Conservation (phyloP, 2,329 filamentous ascomycete genomes). For the Aspergillus awamori region DNA sequence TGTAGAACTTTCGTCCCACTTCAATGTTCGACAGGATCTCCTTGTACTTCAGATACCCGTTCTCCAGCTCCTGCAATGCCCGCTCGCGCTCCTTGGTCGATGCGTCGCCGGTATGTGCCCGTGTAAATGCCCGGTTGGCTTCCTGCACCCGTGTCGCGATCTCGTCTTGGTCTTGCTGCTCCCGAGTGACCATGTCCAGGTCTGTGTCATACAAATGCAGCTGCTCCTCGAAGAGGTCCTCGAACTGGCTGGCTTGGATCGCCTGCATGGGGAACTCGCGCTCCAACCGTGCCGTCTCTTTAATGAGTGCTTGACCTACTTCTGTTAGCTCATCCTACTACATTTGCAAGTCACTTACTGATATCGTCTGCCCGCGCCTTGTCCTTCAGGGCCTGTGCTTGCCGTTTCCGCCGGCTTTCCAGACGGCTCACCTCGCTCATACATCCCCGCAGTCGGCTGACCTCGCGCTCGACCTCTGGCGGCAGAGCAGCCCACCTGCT, state of each 20-base stretch:
- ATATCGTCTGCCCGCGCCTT: slow-evolving; percentile 88
- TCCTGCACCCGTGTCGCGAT: slow-evolving; percentile 70
- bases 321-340: slow-evolving; percentile 2
- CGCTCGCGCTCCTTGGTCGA: slow-evolving; percentile 76
- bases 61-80: slow-evolving; percentile 84
- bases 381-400: slow-evolving; percentile 75
- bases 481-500: slow-evolving; percentile 78
- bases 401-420: slow-evolving; percentile 77
- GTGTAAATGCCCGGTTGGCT: slow-evolving; percentile 76
- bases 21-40: slow-evolving; percentile 92
- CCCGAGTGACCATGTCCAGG: slow-evolving; percentile 68
- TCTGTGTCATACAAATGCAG: slow-evolving; percentile 82
- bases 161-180: slow-evolving; percentile 74
- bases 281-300: slow-evolving; percentile 82
- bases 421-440: slow-evolving; percentile 85
- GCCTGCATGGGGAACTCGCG: slow-evolving; percentile 81
- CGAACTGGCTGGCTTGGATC: slow-evolving; percentile 87
- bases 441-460: slow-evolving; percentile 73
- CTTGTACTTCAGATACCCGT: slow-evolving; percentile 93
- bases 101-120: slow-evolving; percentile 68
- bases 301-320: slow-evolving; percentile 71
- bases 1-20: slow-evolving; percentile 93
- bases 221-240: slow-evolving; percentile 82
- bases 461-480: slow-evolving; percentile 76
- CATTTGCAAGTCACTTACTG: slow-evolving; percentile 49